Base-by-base conservation (phyloP, 2,329 filamentous ascomycete species). In the Cladosporium halotolerans region DNA sequence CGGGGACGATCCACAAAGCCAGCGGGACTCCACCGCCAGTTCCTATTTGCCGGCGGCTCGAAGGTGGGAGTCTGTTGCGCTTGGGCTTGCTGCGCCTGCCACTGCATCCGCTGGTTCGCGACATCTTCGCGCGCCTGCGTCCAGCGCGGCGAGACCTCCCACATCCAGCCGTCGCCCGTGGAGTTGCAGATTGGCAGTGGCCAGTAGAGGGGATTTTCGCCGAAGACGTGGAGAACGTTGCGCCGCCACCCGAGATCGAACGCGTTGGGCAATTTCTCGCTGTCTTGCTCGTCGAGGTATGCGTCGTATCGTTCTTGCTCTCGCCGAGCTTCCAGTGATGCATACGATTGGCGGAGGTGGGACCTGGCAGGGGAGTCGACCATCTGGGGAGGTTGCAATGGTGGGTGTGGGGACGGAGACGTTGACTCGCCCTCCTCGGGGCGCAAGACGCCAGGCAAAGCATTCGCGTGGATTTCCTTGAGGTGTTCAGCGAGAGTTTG, bases 261-360 rank as follows among this genome's bases (percentile, higher is more conserved):
- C 2, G 91, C 93, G 66, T 93, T 91, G 1, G 93, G 93, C 23
- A 99, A 79, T 66, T 88, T 89, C 62, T 88, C 83, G 47, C 85
- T 89, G 69, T 96, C 91, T 67, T 89, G 80, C 68, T 97, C 90
- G 66, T 96, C 89, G 13, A 97, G 81, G 68, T 96, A 97, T 50
- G 82, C 79, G 58, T 86, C 79, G 64, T 92, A 91, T 57, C 86
- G 79, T 43, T 85, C 78, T 11, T 79, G 75, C 57, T 88, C 83
- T 38, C 84, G 78, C 53, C 80, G 74, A 19, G 79, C 77, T 67
- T 91, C 86, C 58, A 83, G 65, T 63, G 79, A 74, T 42, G 76
- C 76, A 53, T 78, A 79, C 2, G 73, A 75, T 47, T 63, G 60
- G 11, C 73, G 70, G 32, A 75, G 68, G 18, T 63, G 40, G 68